Base-by-base conservation (phyloP, 148 eudicot genomes). In the Camellia lanceoleosa region DNA sequence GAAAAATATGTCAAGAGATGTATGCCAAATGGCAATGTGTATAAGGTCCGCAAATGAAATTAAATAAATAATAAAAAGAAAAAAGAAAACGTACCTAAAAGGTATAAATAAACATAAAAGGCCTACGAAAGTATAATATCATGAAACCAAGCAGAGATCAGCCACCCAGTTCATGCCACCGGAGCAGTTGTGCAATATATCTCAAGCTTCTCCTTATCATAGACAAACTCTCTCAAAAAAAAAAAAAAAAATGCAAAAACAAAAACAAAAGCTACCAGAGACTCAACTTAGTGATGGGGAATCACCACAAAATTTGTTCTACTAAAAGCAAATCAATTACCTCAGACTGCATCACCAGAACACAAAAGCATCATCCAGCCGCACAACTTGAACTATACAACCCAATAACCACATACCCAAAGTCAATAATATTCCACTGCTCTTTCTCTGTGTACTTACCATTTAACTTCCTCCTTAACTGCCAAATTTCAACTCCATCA, bases 241-340 rank as follows among this genome's bases (percentile, higher is more conserved):
- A 15, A 38, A 41, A 15, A 38, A 73, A 41, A 75, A 43, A 10
- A 18, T 61, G 38, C 38, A 30, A 30, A 30, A 30, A 30, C 38
- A 30, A 30, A 30, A 30, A 30, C 38, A 30, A 30, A 30, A 30
- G 38, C 38, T 30, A 30, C 38, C 38, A 30, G 38, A 75, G 54
- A 60, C 78, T 58, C 16, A 60, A 41, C 47, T 42, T 8, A 61
- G 68, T 75, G 68, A 46, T 20, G n/a, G 58, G 38, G 47, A 76
- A 61, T 62, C 78, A 75, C 52, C 52, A 42, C 78, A 75, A 75
- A 75, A 75, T 43, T 75, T 75, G 52, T 60, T 42, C 78, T 42
- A 74, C 47, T 38, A 54, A 58, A 16, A 41, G 51, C 63, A 75
- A 60, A 60, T 13, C 55, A 42, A 75, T 43, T 16, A 41, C 78